A percentile compares a stretch with the other conserved stretches of the same genome.
phyloP scores from a whole-genome alignment of 768 basidiomycete species.

The Tylopilus cervinicoccineus region DNA sequence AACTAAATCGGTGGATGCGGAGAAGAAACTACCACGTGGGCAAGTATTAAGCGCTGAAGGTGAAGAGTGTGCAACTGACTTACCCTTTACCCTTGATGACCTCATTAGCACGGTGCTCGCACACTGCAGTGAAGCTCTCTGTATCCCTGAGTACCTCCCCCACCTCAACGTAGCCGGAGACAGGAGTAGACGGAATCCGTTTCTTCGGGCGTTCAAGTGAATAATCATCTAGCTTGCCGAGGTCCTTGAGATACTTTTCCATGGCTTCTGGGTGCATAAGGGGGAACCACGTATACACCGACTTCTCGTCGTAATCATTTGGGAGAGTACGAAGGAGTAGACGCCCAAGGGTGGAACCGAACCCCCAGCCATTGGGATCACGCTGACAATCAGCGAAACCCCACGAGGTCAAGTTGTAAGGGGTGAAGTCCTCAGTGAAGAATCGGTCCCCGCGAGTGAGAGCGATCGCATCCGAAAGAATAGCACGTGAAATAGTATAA shows the following conservation, averaged over 20 bases:
- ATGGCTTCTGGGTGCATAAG: conserved; percentile 75
- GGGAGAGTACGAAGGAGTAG: conserved; percentile 74
- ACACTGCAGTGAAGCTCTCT: conserved; percentile 45
- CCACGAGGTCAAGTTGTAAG: conserved; percentile 79
- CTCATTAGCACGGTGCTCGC: conserved; percentile 45
- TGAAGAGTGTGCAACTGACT: conserved; percentile 6
- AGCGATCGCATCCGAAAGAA: conserved; percentile 82
- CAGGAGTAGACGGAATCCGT: conserved; percentile 22
- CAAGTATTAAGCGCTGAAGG: conserved; percentile 1
- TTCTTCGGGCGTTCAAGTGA: conserved; percentile 47
- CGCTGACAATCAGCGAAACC: conserved; percentile 82
- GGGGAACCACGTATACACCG: conserved; percentile 85
- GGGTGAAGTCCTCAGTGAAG: conserved; percentile 79
- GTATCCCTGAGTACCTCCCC: conserved; percentile 47
- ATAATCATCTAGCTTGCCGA: conserved; percentile 54
- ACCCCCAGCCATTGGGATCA: conserved; percentile 65
- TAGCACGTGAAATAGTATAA: conserved; percentile 82
- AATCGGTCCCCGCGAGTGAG: conserved; percentile 82
- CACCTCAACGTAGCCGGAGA: conserved; percentile 49
- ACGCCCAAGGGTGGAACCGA: conserved; percentile 65
- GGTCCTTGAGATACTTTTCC: conserved; percentile 52
- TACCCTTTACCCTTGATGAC: conserved; percentile 63
- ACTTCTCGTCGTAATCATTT: conserved; percentile 61
- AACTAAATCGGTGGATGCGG: conserved; percentile 40
- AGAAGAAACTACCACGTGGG: conserved; percentile 54